phyloP scores from a whole-genome alignment of 805 yeast species.

The Spathaspora girioi region DNA sequence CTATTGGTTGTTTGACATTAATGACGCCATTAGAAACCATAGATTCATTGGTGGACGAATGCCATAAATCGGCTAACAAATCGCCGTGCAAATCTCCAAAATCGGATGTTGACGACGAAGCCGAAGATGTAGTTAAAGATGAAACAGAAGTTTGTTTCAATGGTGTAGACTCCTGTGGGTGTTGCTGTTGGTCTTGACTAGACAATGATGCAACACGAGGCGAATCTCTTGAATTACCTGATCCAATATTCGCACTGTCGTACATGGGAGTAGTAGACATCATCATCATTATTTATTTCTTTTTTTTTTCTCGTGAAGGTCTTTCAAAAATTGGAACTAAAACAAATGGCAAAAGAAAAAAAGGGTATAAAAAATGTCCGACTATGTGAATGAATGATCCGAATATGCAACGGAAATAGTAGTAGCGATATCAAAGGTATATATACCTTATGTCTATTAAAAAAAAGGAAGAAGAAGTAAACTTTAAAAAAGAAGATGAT shows the following conservation, averaged over 20 bases:
- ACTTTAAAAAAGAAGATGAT: background rate
- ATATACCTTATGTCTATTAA: background rate
- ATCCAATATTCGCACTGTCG: background rate
- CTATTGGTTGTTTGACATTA: background rate
- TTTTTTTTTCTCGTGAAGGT: background rate
- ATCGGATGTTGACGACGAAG: constrained; percentile 10
- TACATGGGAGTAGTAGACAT: background rate
- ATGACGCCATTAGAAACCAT: background rate
- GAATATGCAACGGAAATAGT: background rate
- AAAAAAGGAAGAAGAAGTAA: background rate
- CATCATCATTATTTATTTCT: background rate
- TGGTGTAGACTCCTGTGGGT: background rate
- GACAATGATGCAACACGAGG: background rate
- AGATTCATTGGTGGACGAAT: constrained; percentile 10
- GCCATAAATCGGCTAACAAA: constrained; percentile 18
- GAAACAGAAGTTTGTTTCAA: constrained; percentile 4
- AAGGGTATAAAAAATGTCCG: background rate
- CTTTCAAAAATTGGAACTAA: too few relatives aligned
- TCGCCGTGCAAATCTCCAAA: constrained; percentile 12
- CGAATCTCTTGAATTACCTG: background rate
- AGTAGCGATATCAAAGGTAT: background rate
- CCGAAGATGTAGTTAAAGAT: constrained; percentile 4
- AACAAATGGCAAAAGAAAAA: background rate
- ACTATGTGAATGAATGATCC: background rate
- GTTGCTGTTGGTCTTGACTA: constrained; percentile 1